These are phyloP conservation scores for Lanmaoa pseudosensibilis DNA, from an alignment of 768 basidiomycete genomes.

Conservation along the genomic window DNA sequence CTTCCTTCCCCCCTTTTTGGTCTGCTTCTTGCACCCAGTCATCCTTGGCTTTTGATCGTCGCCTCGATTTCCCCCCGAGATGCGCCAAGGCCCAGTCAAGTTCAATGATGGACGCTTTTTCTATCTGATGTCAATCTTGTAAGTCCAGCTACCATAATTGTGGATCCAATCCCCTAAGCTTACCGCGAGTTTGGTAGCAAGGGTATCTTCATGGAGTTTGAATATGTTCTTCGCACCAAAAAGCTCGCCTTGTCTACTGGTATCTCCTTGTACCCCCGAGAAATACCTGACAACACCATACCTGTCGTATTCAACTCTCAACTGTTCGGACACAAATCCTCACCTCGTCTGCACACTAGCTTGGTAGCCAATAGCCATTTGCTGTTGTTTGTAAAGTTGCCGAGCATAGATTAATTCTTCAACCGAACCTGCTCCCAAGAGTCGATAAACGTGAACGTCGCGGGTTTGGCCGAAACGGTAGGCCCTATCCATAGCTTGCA, in stretches of 20 bases:
- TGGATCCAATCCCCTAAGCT: constrained; percentile 15
- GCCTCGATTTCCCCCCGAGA: constrained; percentile 46
- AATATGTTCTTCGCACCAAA: constrained; percentile 89
- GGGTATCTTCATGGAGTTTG: constrained; percentile 64
- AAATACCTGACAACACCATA: constrained; percentile 55
- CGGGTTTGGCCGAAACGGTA: constrained; percentile 86
- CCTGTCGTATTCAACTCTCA: neutral
- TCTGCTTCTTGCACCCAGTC: constrained; percentile 48
- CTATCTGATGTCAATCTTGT: constrained; percentile 54
- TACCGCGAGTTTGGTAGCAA: constrained; percentile 75
- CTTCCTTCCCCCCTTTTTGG: constrained; percentile 44
- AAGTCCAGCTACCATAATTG: neutral
- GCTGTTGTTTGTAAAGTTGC: constrained; percentile 91
- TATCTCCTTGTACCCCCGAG: constrained; percentile 79
- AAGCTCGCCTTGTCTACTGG: constrained; percentile 71
- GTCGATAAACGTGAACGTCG: constrained; percentile 79
- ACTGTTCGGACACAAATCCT: neutral
- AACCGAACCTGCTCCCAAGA: constrained; percentile 83
- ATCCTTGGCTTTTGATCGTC: constrained; percentile 31
- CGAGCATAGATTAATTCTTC: constrained; percentile 88
- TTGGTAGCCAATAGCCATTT: constrained; percentile 88
- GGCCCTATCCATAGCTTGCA: constrained; percentile 88
- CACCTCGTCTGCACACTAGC: constrained; percentile 81
- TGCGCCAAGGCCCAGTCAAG: constrained; percentile 81
- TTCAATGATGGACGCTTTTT: constrained; percentile 69